Conservation (phyloP, 176 grass and related monocot genomes). For the Raddia distichophylla region DNA sequence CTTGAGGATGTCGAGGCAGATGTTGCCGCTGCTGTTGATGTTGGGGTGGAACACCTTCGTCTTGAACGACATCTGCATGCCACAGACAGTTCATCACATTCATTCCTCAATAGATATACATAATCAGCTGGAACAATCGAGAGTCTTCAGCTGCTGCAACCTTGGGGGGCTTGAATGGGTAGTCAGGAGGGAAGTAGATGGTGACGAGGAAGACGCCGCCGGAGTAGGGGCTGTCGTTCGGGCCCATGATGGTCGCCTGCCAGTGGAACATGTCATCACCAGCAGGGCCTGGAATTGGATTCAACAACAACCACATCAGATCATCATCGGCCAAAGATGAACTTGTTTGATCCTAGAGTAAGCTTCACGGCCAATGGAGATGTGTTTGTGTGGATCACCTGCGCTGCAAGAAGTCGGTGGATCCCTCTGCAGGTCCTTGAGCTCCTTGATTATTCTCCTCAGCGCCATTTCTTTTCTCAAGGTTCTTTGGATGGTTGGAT, state of each 20-base stretch:
- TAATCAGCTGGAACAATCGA: too few species aligned
- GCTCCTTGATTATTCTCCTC: constrained; percentile 86
- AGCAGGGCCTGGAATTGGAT: constrained; percentile 67
- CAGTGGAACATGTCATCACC: constrained; percentile 92
- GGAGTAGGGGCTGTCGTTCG: constrained; percentile 62
- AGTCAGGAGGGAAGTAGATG: constrained; percentile 77
- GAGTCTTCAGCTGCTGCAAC: too few species aligned
- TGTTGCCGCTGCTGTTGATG: constrained; percentile 88
- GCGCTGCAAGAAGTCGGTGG: constrained; percentile 89
- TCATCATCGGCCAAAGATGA: neutral
- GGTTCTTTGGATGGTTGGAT: neutral
- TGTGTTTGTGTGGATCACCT: constrained; percentile 34
- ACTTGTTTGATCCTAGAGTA: neutral
- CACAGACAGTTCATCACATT: neutral
- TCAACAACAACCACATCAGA: neutral
- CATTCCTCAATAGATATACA: too few species aligned
- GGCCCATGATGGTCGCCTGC: constrained; percentile 86
- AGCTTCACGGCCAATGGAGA: neutral
- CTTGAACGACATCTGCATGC: constrained; percentile 64
- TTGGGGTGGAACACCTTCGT: constrained; percentile 90
- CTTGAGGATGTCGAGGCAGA: constrained; percentile 91
- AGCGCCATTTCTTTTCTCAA: constrained; percentile 54
- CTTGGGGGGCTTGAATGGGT: constrained; percentile 89
- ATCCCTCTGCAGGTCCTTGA: constrained; percentile 92
- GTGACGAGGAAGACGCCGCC: constrained; percentile 65